Evolutionary conservation across 768 basidiomycete genomes (phyloP).

Genomic region (Calocybe indica): DNA sequence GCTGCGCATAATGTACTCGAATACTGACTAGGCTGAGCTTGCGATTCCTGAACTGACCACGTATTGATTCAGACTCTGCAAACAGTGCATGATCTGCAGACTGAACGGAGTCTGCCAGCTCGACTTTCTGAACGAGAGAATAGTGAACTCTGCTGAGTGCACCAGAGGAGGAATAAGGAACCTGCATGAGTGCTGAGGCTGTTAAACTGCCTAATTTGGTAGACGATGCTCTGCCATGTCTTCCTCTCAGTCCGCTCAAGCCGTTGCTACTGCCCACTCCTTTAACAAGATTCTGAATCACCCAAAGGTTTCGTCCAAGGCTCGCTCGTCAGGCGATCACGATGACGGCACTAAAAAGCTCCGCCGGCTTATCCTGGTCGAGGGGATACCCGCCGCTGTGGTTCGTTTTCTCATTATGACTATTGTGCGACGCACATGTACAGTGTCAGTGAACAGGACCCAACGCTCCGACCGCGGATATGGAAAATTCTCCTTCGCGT

Average conservation of each 20-base stretch:
- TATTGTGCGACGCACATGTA: too few species aligned
- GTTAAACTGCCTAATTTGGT: neutral
- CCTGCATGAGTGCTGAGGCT: constrained; percentile 45
- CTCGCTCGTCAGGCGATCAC: constrained; percentile 50
- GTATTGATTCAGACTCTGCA: constrained; percentile 52
- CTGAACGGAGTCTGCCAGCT: constrained; percentile 50
- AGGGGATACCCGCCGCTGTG: constrained; percentile 76
- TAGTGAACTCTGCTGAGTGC: constrained; percentile 75
- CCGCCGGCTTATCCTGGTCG: constrained; percentile 81
- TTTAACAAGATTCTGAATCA: constrained; percentile 79
- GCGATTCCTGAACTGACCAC: constrained; percentile 44
- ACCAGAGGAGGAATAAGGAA: constrained; percentile 74
- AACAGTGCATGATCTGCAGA: constrained; percentile 57
- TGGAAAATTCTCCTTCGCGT: constrained; percentile 94
- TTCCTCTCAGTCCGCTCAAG: constrained; percentile 15
- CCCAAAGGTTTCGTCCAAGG: constrained; percentile 58
- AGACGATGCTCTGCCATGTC: neutral
- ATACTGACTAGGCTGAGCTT: constrained; percentile 49
- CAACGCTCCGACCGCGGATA: constrained; percentile 81
- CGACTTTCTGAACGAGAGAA: constrained; percentile 66
- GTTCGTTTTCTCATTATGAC: constrained; percentile 36
- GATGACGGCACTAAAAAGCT: constrained; percentile 86
- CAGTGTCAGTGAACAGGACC: constrained; percentile 36
- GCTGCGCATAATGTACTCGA: constrained; percentile 3
- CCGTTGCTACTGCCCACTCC: constrained; percentile 50